phyloP scores from a whole-genome alignment of 2,329 filamentous ascomycete genomes.

The Tolypocladium ophioglossoides region DNA sequence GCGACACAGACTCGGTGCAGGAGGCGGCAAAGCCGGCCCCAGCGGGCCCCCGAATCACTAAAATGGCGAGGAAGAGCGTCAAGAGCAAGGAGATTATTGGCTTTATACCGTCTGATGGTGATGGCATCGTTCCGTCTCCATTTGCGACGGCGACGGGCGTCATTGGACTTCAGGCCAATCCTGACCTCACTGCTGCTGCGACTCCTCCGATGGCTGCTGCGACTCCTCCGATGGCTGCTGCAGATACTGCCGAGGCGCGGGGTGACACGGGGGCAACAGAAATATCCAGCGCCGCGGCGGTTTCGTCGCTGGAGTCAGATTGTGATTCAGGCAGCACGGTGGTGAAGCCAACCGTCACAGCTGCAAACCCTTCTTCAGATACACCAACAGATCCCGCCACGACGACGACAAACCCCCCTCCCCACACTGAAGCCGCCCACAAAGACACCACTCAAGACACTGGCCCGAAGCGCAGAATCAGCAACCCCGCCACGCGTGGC shows the following conservation, averaged over 20 bases:
- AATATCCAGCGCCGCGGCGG: too few relatives aligned
- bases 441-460: neutral
- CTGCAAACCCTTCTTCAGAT: too few relatives aligned
- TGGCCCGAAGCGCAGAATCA: conserved; percentile 13
- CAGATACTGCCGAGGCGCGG: neutral
- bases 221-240: neutral
- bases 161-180: conserved; percentile 1
- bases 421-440: neutral
- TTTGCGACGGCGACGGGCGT: conserved; percentile 7
- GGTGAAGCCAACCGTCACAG: neutral
- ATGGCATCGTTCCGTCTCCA: conserved; percentile 6
- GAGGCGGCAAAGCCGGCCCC: neutral
- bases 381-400: neutral
- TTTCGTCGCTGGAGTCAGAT: neutral
- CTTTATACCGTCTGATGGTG: conserved; percentile 14
- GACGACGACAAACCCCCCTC: neutral
- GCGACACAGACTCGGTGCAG: neutral
- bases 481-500: conserved; percentile 41
- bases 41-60: conserved; percentile 24
- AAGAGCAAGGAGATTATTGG: conserved; percentile 38
- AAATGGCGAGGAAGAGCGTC: conserved; percentile 29
- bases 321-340: neutral
- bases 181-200: neutral
- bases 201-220: neutral
- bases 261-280: neutral